Base-by-base conservation (phyloP, 1,139 yeast species). In the Pichia sp. region DNA sequence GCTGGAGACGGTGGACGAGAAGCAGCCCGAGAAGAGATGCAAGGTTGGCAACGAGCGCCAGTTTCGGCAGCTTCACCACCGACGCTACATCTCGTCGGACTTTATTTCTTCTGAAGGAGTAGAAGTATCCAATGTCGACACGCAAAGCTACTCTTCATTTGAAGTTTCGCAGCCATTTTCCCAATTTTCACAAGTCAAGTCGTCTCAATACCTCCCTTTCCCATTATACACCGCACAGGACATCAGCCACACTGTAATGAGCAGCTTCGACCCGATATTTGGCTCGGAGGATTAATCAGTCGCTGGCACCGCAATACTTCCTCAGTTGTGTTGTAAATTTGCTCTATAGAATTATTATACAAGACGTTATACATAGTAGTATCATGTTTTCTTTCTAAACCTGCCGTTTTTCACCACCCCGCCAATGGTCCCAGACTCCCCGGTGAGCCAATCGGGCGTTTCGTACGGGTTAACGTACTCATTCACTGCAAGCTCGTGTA, bases 391-490 rank as follows among this genome's bases (percentile, higher is more conserved):
- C 27, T n/a, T 40, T 12, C 17, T 29, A 16, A 34, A n/a, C 29
- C 50, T 49, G 43, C 50, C 41, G 20, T 46, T 30, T 27, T 50
- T 50, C 29, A 40, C 42, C 2, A 9, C 20, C 4, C 57, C 55
- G 14, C 55, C 52, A 29, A 14, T 7, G 4, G 50, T 12, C 2
- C 59, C 59, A 1, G 34, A 16, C 30, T 87, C 93, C 2, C 96
- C 96, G 1, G 95, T 84, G 46, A 89, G 67, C 92, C 92, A 89
- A 20, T 80, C 77, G 0, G 96, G 96, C 33, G 87, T 70, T 0
- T 65, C 73, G 16, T 73, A 71, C 0, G 87, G 80, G 62, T 87
- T 78, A 2, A 85, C 65, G 0, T 77, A 63, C 48, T 79, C 81
- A 16, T 72, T 63, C 4, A 74, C 82, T n/a, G 91, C 81, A 41